A percentile compares a stretch with the other conserved stretches of the same genome.
Evolutionary conservation across 768 basidiomycete species (phyloP).

Genomic region (Hydnomerulius pinastri): DNA sequence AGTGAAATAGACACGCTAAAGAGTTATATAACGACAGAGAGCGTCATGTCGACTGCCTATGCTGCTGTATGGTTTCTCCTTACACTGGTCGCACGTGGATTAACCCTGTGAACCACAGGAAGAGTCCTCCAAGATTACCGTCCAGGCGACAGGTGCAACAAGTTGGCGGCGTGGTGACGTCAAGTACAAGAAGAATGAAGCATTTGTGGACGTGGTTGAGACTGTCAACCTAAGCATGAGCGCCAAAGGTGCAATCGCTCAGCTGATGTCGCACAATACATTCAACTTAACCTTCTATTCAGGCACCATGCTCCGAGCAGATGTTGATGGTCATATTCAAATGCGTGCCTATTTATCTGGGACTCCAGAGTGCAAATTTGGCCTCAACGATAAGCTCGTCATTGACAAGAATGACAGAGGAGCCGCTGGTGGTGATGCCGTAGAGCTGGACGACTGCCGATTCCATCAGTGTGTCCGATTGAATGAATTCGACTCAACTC

Average conservation of each 20-base stretch:
- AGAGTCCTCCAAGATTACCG: conserved; percentile 95
- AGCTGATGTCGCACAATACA: background rate
- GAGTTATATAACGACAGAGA: conserved; percentile 97
- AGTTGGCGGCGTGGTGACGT: conserved; percentile 96
- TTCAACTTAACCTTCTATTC: conserved; percentile 4
- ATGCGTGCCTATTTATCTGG: conserved; percentile 98
- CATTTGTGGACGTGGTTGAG: conserved; percentile 99
- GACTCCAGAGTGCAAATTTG: conserved; percentile 98
- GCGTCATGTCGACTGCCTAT: conserved; percentile 83
- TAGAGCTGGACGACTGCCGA: conserved; percentile 96
- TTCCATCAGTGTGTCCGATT: conserved; percentile 98
- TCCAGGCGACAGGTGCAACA: conserved; percentile 94
- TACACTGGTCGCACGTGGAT: background rate
- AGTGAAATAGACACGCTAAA: conserved; percentile 98
- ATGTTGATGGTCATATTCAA: conserved; percentile 96
- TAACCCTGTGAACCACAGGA: conserved; percentile 56
- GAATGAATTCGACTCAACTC: conserved; percentile 89
- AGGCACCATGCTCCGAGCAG: conserved; percentile 92
- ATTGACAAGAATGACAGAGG: conserved; percentile 78
- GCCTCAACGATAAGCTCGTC: conserved; percentile 96
- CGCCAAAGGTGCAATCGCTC: conserved; percentile 64
- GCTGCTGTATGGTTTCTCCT: conserved; percentile 60
- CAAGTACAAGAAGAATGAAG: conserved; percentile 99
- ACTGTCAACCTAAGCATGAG: conserved; percentile 96
- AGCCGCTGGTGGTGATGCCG: conserved; percentile 62